A percentile compares a stretch with the other conserved stretches of the same genome.
These are phyloP conservation scores for Suillus paluster DNA, from an alignment of 768 basidiomycete genomes.

Conservation along the genomic window DNA sequence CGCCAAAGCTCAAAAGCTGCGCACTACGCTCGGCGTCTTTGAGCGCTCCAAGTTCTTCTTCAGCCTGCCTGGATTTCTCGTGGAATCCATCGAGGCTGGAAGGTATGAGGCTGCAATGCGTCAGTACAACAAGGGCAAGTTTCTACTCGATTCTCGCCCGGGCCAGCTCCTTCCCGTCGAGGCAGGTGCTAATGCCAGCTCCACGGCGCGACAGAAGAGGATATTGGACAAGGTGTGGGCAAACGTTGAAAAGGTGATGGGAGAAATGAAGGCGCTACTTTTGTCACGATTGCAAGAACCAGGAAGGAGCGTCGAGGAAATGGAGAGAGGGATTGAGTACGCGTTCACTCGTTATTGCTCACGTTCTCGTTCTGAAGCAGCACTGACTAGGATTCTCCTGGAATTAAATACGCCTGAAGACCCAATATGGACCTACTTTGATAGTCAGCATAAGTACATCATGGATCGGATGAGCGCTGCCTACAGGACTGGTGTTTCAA, in stretches of 20 bases:
- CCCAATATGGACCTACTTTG: slow-evolving; percentile 95
- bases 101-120: slow-evolving; percentile 92
- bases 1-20: slow-evolving; percentile 90
- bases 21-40: slow-evolving; percentile 92
- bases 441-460: slow-evolving; percentile 89
- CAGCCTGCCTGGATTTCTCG: slow-evolving; percentile 90
- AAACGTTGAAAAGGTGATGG: slow-evolving; percentile 93
- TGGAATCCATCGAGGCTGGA: slow-evolving; percentile 88
- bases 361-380: slow-evolving; percentile 7
- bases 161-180: slow-evolving; percentile 80
- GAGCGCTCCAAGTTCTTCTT: slow-evolving; percentile 98
- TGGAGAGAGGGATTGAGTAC: slow-evolving; percentile 96
- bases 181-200: slow-evolving; percentile 57
- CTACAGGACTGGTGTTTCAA: slow-evolving; percentile 54
- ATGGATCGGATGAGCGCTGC: slow-evolving; percentile 73
- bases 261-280: slow-evolving; percentile 83
- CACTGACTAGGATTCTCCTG: slow-evolving; percentile 68
- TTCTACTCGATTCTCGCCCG: slow-evolving; percentile 87
- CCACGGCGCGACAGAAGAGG: slow-evolving; percentile 83
- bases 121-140: slow-evolving; percentile 97
- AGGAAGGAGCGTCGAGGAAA: slow-evolving; percentile 83
- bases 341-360: slow-evolving; percentile 26
- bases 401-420: slow-evolving; percentile 89
- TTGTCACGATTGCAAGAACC: slow-evolving; percentile 82
- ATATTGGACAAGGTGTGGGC: slow-evolving; percentile 97